A percentile compares a stretch with the other conserved stretches of the same genome.
Conservation (phyloP, 306 rosid species). For the Trifolium pratense region DNA sequence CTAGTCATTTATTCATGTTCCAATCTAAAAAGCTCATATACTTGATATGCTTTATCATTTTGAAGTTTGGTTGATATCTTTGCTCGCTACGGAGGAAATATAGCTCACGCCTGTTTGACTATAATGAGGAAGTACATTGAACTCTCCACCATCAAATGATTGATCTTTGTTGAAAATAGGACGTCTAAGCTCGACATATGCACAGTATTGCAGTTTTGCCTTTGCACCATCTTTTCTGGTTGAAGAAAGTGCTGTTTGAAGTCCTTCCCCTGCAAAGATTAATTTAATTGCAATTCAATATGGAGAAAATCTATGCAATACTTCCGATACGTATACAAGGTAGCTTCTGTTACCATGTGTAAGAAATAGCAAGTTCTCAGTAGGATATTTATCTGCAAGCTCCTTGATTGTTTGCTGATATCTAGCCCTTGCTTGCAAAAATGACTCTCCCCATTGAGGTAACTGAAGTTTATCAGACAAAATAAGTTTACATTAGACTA, state of each 20-base stretch:
- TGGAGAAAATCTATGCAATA: neutral
- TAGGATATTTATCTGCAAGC: constrained; percentile 75
- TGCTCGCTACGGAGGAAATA: constrained; percentile 19
- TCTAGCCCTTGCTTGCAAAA: constrained; percentile 50
- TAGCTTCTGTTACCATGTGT: constrained; percentile 67
- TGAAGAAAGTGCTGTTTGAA: constrained; percentile 55
- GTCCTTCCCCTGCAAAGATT: constrained; percentile 72
- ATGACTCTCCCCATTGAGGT: constrained; percentile 73
- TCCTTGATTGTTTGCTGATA: constrained; percentile 56
- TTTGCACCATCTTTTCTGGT: constrained; percentile 52
- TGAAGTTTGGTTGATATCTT: constrained; percentile 15
- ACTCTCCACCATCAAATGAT: constrained; percentile 52
- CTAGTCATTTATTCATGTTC: neutral
- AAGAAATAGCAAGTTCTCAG: constrained; percentile 70
- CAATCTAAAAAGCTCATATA: neutral
- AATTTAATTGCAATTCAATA: constrained; percentile 5
- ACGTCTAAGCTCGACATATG: constrained; percentile 63
- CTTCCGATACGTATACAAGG: neutral
- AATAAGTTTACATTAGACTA: constrained; percentile 2
- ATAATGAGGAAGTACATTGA: constrained; percentile 48
- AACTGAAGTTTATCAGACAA: constrained; percentile 49
- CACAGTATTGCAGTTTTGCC: constrained; percentile 59
- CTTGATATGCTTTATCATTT: constrained; percentile 26
- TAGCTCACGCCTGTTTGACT: constrained; percentile 53
- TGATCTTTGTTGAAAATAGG: constrained; percentile 49